Percentiles rank a stretch among this genome's conserved stretches.
These are phyloP conservation scores for Uronychia setigera DNA, from an alignment of 73 alveolate species.

Conservation along the genomic window DNA sequence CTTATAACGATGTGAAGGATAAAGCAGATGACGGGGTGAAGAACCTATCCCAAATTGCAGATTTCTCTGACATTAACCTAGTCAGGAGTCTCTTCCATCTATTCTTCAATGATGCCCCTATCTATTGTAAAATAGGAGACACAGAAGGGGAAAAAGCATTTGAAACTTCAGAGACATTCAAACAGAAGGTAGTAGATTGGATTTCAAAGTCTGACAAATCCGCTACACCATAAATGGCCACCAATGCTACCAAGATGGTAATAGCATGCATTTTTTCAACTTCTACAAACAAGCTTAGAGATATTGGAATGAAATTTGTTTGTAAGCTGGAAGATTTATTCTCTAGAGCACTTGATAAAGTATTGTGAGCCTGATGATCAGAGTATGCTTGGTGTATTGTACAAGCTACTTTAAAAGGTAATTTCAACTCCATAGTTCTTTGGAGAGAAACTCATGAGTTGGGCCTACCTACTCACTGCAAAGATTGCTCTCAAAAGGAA, in stretches of 20 bases:
- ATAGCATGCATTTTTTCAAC: background rate
- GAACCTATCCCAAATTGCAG: background rate
- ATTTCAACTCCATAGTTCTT: background rate
- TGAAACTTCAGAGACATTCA: background rate
- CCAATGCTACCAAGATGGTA: background rate
- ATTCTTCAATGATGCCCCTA: background rate
- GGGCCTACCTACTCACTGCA: background rate
- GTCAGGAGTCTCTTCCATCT: background rate
- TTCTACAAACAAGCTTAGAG: background rate
- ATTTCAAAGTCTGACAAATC: background rate
- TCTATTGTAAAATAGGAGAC: background rate
- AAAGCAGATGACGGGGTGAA: background rate
- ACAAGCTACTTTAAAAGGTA: background rate
- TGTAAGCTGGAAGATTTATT: background rate
- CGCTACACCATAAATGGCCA: background rate
- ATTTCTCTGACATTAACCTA: background rate
- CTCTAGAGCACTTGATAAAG: background rate
- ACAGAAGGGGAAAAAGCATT: background rate
- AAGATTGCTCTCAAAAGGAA: background rate
- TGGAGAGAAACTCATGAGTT: background rate
- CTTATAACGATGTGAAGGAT: background rate
- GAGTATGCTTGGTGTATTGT: background rate
- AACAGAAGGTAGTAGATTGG: background rate
- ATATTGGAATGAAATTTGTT: background rate
- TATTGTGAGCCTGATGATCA: background rate